A percentile compares a stretch with the other conserved stretches of the same genome.
These are phyloP conservation scores for Herpetomonas samuelpessoai DNA, from an alignment of 208 protist genomes.

Conservation along the genomic window DNA sequence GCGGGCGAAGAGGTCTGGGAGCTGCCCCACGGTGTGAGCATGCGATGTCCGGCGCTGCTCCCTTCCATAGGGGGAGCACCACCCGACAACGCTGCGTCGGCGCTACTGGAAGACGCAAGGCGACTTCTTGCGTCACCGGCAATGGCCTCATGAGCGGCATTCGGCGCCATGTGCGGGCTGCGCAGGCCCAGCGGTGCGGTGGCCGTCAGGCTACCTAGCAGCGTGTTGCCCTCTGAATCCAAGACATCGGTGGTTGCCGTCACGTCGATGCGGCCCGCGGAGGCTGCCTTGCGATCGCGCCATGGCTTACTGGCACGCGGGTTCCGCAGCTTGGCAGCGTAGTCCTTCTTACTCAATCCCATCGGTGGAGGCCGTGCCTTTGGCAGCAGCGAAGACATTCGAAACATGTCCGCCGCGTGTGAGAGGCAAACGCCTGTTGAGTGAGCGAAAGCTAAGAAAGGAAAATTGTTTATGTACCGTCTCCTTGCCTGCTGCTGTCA, in stretches of 20 bases:
- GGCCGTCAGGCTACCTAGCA: conserved; percentile 44
- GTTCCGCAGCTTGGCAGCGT: conserved; percentile 64
- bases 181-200: conserved; percentile 60
- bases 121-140: too few species aligned
- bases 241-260: conserved; percentile 42
- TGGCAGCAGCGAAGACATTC: conserved; percentile 12
- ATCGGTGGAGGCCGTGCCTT: conserved; percentile 50
- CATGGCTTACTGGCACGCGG: conserved; percentile 84
- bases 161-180: conserved; percentile 23
- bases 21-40: too few species aligned
- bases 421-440: too few species aligned
- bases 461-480: too few species aligned
- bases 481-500: too few species aligned
- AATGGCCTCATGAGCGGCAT: conserved; percentile 4
- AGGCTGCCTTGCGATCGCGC: conserved; percentile 43
- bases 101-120: too few species aligned
- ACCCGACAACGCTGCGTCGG: too few species aligned
- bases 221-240: conserved; percentile 19
- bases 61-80: too few species aligned
- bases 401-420: too few species aligned
- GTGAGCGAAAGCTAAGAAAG: too few species aligned
- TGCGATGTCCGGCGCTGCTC: too few species aligned
- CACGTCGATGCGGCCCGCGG: conserved; percentile 65
- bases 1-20: too few species aligned
- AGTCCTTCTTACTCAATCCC: conserved; percentile 67